Evolutionary conservation across 2,329 filamentous ascomycete species (phyloP).

Genomic region (Aureobasidium sp.): DNA sequence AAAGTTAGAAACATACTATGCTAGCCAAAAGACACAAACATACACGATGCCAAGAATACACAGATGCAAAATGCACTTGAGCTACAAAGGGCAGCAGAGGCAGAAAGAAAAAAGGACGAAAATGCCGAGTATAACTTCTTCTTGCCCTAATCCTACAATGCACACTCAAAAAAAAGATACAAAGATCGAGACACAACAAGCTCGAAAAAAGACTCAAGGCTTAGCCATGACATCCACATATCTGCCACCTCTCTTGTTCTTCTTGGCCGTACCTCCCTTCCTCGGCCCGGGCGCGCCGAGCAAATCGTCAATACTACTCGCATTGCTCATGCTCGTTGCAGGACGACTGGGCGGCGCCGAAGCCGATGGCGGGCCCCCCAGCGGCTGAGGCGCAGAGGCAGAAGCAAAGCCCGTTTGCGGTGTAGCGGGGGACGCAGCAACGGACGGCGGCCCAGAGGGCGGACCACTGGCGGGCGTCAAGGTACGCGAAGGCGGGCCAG

Average conservation of each 20-base stretch:
- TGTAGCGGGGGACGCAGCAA: background rate
- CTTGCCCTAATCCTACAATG: no score
- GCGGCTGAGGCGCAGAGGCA: slow-evolving; percentile 9
- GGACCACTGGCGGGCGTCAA: slow-evolving; percentile 19
- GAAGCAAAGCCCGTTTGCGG: slow-evolving; percentile 23
- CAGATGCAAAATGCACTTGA: no score
- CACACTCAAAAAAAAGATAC: no score
- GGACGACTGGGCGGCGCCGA: slow-evolving; percentile 58
- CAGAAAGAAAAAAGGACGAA: no score
- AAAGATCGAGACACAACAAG: no score
- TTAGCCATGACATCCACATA: slow-evolving; percentile 97
- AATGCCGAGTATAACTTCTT: no score
- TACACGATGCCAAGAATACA: no score
- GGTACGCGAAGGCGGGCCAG: slow-evolving; percentile 24
- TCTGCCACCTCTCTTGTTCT: slow-evolving; percentile 74
- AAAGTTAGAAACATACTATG: no score
- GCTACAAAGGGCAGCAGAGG: no score
- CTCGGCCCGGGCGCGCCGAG: slow-evolving; percentile 66
- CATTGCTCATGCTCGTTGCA: slow-evolving; percentile 76
- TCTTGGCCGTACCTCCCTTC: slow-evolving; percentile 50
- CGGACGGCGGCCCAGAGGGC: slow-evolving; percentile 24
- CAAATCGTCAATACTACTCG: slow-evolving; percentile 92
- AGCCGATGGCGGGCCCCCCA: slow-evolving; percentile 24
- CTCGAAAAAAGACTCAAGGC: background rate
- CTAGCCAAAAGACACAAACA: no score